A percentile compares a stretch with the other conserved stretches of the same genome.
Conservation (phyloP, 768 basidiomycete genomes). For the Auricularia auricula-judae region DNA sequence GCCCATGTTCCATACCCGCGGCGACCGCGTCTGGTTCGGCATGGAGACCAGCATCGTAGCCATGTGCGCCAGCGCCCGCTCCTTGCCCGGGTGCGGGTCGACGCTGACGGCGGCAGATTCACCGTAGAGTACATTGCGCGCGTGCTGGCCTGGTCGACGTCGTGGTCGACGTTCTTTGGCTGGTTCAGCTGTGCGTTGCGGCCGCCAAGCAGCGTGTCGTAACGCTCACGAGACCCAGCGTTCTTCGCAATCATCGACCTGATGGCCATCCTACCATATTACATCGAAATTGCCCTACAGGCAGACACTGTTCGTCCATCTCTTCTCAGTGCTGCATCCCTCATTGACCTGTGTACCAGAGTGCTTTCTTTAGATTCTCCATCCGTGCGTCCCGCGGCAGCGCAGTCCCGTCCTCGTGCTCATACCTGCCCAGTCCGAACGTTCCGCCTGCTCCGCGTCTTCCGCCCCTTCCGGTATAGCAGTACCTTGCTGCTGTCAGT, state of each 20-base stretch:
- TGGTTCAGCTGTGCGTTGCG: constrained; percentile 56
- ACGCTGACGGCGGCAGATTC: constrained; percentile 26
- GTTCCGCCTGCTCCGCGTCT: constrained; percentile 81
- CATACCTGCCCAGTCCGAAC: constrained; percentile 39
- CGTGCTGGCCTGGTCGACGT: constrained; percentile 63
- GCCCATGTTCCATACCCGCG: constrained; percentile 59
- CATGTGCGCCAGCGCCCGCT: constrained; percentile 17
- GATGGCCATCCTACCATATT: constrained; percentile 79
- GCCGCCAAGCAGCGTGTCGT: not conserved
- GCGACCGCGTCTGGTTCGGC: constrained; percentile 72
- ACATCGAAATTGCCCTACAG: constrained; percentile 70
- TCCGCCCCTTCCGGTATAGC: constrained; percentile 79
- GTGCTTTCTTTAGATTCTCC: constrained; percentile 81
- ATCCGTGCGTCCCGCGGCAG: constrained; percentile 29
- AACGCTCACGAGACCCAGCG: constrained; percentile 25
- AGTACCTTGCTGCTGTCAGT: constrained; percentile 72
- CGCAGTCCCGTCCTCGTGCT: not conserved
- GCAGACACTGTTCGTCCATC: constrained; percentile 68
- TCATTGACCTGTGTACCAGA: constrained; percentile 28
- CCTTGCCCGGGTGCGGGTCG: too few species aligned
- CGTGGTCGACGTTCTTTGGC: constrained; percentile 45
- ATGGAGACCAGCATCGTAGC: constrained; percentile 76
- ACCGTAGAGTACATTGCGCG: constrained; percentile 75
- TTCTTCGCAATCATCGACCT: constrained; percentile 83
- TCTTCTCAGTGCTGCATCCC: not conserved